Evolutionary conservation across 768 basidiomycete species (phyloP).

Genomic region (Trametopsis cervina): DNA sequence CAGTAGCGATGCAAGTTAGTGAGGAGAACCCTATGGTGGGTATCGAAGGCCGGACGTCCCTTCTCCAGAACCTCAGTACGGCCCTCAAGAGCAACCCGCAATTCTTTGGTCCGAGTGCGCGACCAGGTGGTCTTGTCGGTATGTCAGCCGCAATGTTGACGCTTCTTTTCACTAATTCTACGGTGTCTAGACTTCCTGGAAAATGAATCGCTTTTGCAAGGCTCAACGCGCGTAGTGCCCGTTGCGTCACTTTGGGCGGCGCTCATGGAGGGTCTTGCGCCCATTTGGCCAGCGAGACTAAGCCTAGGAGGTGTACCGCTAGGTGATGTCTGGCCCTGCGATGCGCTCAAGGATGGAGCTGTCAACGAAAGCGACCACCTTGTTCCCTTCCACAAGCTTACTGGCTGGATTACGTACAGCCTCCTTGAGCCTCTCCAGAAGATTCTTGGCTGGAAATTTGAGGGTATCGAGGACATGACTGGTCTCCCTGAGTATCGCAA

Average conservation of each 20-base stretch:
- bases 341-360: conserved; percentile 32
- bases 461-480: conserved; percentile 78
- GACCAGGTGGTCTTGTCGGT: conserved; percentile 85
- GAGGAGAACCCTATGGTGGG: conserved; percentile 83
- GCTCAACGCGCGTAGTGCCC: conserved; percentile 44
- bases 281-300: conserved; percentile 85
- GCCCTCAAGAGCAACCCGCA: conserved; percentile 60
- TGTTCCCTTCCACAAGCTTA: conserved; percentile 95
- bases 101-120: conserved; percentile 66
- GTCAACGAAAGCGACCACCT: conserved; percentile 54
- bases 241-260: conserved; percentile 75
- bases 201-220: conserved; percentile 39
- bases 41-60: conserved; percentile 74
- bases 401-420: conserved; percentile 90
- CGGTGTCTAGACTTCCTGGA: conserved; percentile 57
- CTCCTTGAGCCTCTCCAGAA: conserved; percentile 79
- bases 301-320: conserved; percentile 62
- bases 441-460: conserved; percentile 73
- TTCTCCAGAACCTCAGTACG: conserved; percentile 65
- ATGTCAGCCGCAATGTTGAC: conserved; percentile 5
- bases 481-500: conserved; percentile 96
- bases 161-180: neutral
- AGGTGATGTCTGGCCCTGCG: conserved; percentile 93
- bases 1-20: conserved; percentile 73
- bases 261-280: conserved; percentile 74